Evolutionary conservation across 2,329 filamentous ascomycete genomes (phyloP).

Genomic region (Fusarium falciforme): DNA sequence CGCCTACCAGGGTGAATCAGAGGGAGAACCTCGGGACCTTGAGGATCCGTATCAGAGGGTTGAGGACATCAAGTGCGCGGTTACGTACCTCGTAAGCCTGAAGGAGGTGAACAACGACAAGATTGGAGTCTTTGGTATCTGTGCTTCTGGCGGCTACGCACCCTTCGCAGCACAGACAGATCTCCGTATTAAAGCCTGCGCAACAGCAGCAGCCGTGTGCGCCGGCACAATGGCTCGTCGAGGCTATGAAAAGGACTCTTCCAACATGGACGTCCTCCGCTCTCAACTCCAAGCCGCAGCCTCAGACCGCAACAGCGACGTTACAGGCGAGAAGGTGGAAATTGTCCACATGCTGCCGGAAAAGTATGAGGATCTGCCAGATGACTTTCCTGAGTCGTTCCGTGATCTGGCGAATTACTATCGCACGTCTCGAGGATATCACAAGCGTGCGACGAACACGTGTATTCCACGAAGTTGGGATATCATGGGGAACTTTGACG

Average conservation of each 20-base stretch:
- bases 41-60: background rate
- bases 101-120: background rate
- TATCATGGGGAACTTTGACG: background rate
- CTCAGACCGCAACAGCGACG: background rate
- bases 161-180: background rate
- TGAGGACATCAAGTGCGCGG: background rate
- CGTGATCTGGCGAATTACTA: background rate
- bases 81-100: background rate
- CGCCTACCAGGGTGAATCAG: constrained; percentile 4
- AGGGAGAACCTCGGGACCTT: background rate
- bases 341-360: background rate
- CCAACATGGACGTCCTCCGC: background rate
- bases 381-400: background rate
- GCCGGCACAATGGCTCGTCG: background rate
- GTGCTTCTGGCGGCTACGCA: background rate
- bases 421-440: background rate
- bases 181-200: background rate
- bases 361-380: background rate
- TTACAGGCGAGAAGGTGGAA: background rate
- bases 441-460: background rate
- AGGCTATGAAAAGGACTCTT: background rate
- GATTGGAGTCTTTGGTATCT: background rate
- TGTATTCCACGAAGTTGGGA: background rate
- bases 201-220: background rate
- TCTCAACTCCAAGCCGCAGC: background rate